A percentile compares a stretch with the other conserved stretches of the same genome.
phyloP scores from a whole-genome alignment of 768 basidiomycete genomes.

The Ramaria rubella region DNA sequence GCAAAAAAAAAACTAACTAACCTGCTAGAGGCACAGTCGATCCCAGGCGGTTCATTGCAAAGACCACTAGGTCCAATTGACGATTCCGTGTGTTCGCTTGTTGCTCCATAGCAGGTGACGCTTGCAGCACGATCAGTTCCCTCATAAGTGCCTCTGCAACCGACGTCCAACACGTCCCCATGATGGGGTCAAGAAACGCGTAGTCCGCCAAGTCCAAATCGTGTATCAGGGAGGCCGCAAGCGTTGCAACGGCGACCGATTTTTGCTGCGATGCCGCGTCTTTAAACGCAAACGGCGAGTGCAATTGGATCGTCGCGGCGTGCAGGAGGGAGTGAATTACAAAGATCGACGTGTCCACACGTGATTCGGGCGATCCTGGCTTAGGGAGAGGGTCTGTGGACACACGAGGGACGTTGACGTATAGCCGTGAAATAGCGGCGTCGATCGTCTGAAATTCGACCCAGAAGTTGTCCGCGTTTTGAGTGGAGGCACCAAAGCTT shows the following conservation, averaged over 20 bases:
- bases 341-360: slow-evolving; percentile 23
- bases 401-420: slow-evolving; percentile 34
- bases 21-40: slow-evolving; percentile 34
- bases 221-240: slow-evolving; percentile 39
- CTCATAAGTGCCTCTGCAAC: slow-evolving; percentile 35
- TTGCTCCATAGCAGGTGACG: slow-evolving; percentile 13
- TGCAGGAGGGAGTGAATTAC: slow-evolving; percentile 44
- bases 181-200: slow-evolving; percentile 46
- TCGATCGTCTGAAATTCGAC: slow-evolving; percentile 38
- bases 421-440: slow-evolving; percentile 40
- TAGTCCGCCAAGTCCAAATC: slow-evolving; percentile 46
- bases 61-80: slow-evolving; percentile 29
- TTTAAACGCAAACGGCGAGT: slow-evolving; percentile 33
- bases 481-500: slow-evolving; percentile 26
- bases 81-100: slow-evolving; percentile 21
- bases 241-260: slow-evolving; percentile 38
- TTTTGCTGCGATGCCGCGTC: slow-evolving; percentile 27
- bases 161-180: slow-evolving; percentile 38
- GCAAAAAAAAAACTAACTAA: not conserved
- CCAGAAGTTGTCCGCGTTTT: slow-evolving; percentile 26
- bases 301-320: slow-evolving; percentile 45
- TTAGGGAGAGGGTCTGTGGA: not conserved
- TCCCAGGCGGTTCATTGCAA: slow-evolving; percentile 30
- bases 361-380: not conserved
- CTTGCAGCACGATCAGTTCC: slow-evolving; percentile 20